These are phyloP conservation scores for Cadophora sp. DNA, from an alignment of 2,329 filamentous ascomycete genomes.

Conservation along the genomic window DNA sequence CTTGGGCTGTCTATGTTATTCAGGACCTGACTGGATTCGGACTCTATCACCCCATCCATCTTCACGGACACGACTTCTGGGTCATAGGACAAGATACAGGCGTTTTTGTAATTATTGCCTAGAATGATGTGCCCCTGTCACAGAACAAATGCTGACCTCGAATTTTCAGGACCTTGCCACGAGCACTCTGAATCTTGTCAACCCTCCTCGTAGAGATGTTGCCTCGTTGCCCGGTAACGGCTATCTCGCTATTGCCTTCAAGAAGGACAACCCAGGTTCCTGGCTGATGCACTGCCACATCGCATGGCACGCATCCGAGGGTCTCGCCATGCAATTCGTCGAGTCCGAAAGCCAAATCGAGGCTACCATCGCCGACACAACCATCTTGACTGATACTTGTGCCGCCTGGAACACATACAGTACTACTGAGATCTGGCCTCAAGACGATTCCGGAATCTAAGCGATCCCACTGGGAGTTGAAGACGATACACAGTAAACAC, in stretches of 20 bases:
- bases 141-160: background rate
- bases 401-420: slow-evolving; percentile 34
- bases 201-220: slow-evolving; percentile 60
- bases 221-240: slow-evolving; percentile 51
- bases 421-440: slow-evolving; percentile 22
- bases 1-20: slow-evolving; percentile 41
- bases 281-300: slow-evolving; percentile 48
- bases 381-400: slow-evolving; percentile 34
- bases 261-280: slow-evolving; percentile 44
- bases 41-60: slow-evolving; percentile 48
- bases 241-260: slow-evolving; percentile 43
- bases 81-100: slow-evolving; percentile 53
- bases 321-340: slow-evolving; percentile 59
- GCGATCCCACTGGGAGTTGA: background rate
- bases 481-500: background rate
- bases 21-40: slow-evolving; percentile 36
- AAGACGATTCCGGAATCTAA: slow-evolving; percentile 42
- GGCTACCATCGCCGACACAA: slow-evolving; percentile 27
- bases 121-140: background rate
- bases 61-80: slow-evolving; percentile 60
- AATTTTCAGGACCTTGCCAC: slow-evolving; percentile 34
- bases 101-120: slow-evolving; percentile 35
- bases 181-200: slow-evolving; percentile 44
- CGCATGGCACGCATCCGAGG: slow-evolving; percentile 60
- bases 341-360: slow-evolving; percentile 42